These are phyloP conservation scores for Populus pruinosa DNA, from an alignment of 345 rosid genomes.

Conservation along the genomic window DNA sequence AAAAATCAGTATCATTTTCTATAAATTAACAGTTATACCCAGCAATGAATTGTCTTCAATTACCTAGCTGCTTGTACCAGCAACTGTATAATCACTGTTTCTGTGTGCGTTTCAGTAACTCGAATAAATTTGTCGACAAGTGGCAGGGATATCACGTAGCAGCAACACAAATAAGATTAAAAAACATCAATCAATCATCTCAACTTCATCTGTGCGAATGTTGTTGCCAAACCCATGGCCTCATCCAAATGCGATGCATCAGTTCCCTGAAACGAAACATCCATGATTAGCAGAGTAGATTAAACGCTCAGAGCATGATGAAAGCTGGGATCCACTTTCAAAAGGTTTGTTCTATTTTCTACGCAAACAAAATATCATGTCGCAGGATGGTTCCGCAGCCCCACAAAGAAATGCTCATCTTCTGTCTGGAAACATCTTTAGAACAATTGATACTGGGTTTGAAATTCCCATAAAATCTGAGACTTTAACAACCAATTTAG, in stretches of 20 bases:
- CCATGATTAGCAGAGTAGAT: neutral
- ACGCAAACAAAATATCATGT: neutral
- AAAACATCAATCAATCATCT: constrained; percentile 25
- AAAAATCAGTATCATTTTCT: neutral
- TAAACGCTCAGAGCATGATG: too few relatives aligned
- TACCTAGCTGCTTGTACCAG: neutral
- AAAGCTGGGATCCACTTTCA: too few relatives aligned
- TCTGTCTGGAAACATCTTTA: neutral
- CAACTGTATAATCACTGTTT: neutral
- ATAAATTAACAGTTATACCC: neutral
- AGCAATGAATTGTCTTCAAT: neutral
- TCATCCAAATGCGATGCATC: constrained; percentile 60
- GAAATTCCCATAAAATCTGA: neutral
- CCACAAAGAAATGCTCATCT: neutral
- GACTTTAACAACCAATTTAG: too few relatives aligned
- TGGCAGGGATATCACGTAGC: neutral
- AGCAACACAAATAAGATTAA: neutral
- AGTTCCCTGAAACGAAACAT: constrained; percentile 58
- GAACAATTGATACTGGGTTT: too few relatives aligned
- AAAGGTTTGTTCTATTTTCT: too few relatives aligned
- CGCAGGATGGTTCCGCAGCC: neutral
- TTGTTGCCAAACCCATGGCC: constrained; percentile 65
- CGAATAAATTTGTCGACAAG: neutral
- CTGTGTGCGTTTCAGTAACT: neutral
- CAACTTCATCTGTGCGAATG: constrained; percentile 78